Evolutionary conservation across 1,284 basidiomycete species (phyloP).

Genomic region (Bjerkandera adusta): DNA sequence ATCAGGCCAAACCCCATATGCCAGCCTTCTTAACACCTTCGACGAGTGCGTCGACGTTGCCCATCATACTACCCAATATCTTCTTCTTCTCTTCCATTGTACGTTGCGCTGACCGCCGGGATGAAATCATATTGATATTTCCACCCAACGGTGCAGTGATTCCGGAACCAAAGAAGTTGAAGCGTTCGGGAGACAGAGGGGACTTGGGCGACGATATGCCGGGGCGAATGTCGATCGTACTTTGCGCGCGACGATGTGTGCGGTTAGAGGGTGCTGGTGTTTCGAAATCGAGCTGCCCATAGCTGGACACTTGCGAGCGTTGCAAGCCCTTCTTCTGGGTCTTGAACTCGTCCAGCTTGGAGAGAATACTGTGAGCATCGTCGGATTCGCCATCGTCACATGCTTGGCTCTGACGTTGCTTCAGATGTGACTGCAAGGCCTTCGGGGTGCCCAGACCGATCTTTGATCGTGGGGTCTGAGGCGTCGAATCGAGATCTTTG

Average conservation of each 20-base stretch:
- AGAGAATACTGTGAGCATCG: too few species aligned
- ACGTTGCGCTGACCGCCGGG: constrained; percentile 31
- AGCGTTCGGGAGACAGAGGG: constrained; percentile 9
- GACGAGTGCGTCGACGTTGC: constrained; percentile 85
- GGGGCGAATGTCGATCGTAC: constrained; percentile 22
- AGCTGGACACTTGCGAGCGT: constrained; percentile 1
- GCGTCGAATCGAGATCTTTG: constrained; percentile 69
- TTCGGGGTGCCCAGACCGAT: constrained; percentile 33
- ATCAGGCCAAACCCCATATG: constrained; percentile 63
- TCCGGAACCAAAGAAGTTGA: too few species aligned
- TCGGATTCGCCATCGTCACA: too few species aligned
- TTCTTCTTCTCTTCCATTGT: constrained; percentile 86
- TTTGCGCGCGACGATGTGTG: constrained; percentile 29
- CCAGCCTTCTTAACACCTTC: constrained; percentile 82
- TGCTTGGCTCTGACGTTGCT: too few species aligned
- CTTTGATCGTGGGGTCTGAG: constrained; percentile 17
- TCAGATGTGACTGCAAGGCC: too few species aligned
- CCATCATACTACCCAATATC: constrained; percentile 74
- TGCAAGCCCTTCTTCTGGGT: constrained; percentile 6
- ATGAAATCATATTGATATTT: constrained; percentile 16
- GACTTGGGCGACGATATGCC: constrained; percentile 6
- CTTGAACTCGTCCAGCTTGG: constrained; percentile 4
- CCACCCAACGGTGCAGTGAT: too few species aligned
- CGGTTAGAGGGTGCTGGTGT: constrained; percentile 14
- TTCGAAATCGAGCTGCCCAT: constrained; percentile 13